Conservation (phyloP, 2,329 filamentous ascomycete species). For the Tolypocladium amazonense region DNA sequence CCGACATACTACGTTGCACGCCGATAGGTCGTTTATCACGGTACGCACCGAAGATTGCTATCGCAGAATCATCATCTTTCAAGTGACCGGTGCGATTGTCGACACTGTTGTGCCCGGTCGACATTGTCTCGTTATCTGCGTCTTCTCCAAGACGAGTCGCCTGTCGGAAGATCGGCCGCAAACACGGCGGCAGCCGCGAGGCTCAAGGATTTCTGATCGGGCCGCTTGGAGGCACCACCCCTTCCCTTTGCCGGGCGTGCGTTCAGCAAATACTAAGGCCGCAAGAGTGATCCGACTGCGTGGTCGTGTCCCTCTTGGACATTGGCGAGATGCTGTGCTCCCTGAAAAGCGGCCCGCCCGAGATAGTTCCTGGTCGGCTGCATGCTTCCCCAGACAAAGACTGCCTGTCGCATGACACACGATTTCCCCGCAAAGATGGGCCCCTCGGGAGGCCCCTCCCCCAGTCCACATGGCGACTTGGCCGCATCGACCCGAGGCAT, state of each 20-base stretch:
- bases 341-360: background rate
- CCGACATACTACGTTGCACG: constrained; percentile 2
- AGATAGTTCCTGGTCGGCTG: background rate
- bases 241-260: background rate
- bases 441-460: background rate
- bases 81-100: background rate
- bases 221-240: background rate
- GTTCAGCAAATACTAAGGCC: background rate
- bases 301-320: background rate
- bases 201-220: background rate
- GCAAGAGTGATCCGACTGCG: background rate
- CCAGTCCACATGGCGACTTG: background rate
- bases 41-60: background rate
- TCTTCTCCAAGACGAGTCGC: background rate
- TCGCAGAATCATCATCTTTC: background rate
- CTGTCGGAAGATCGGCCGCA: background rate
- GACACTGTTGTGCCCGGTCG: background rate
- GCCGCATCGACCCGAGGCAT: background rate
- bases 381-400: background rate
- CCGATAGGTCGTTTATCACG: background rate
- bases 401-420: constrained; percentile 1
- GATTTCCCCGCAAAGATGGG: constrained; percentile 5
- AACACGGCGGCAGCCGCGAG: background rate
- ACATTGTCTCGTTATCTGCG: background rate
- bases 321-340: background rate